Base-by-base conservation (phyloP, 1,139 yeast genomes). In the Taphrina betulina region DNA sequence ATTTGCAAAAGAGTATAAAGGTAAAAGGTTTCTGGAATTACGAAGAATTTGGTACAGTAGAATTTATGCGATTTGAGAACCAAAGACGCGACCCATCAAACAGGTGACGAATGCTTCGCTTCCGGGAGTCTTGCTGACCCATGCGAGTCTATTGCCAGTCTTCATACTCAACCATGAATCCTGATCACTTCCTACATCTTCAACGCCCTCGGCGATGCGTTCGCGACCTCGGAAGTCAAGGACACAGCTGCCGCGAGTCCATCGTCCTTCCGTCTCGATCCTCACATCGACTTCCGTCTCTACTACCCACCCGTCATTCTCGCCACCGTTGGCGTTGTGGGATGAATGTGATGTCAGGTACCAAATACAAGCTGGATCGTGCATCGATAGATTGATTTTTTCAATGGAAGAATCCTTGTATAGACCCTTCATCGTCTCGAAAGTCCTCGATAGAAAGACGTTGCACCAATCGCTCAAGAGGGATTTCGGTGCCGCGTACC, bases 181-280 rank as follows among this genome's bases (percentile, higher is more conserved):
- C 43, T 63, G 43, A 34, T 3, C 63, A 61, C 26, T 43, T 48
- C 40, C 62, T 53, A 40, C 59, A 5, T 52, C 62, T 38, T 41
- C 61, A 37, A 42, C 34, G 14, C 33, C 34, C 19, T 12, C 50
- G 23, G 28, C 56, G 54, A 50, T 58, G 43, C 38, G 45, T 46
- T 36, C 58, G 5, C 72, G 62, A 8, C 69, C 68, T 7, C 76
- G 67, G 12, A 63, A 60, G 45, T 73, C 76, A 5, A 65, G 61
- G 3, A 72, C 65, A 4, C 74, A 70, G 60, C 62, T 60, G 1
- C 76, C 76, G 40, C 65, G 58, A 2, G 73, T 65, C 70, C 71
- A 71, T 45, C 65, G 66, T 10, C 76, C 76, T 8, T 36, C 57
- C 4, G 71, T 63, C 59, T 73, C 76, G n/a, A 72, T 71, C 33